Evolutionary conservation across 495 filamentous ascomycete genomes (phyloP), one percentile per base, ranked within the genome.

Genomic region (Aspergillus sclerotioniger): DNA sequence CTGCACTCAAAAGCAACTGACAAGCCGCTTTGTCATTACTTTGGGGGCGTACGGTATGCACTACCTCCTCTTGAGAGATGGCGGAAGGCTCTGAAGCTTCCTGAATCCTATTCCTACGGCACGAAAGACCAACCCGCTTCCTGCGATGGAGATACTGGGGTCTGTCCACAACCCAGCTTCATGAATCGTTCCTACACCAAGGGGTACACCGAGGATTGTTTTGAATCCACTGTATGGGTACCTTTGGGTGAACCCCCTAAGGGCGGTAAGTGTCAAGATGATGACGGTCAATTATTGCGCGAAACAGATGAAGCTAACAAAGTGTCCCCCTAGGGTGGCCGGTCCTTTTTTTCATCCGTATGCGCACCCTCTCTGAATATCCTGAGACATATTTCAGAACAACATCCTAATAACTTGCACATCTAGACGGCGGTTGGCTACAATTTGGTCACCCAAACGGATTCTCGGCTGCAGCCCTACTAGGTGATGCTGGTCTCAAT

Each of bases 361-460:
- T 51, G 74, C 71, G 9, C 9, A 37, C 17, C 17, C 29, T 13
- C 10, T 8, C 46, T 20, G 6, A 8, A 20, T 9, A 29, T 32
- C 4, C 8, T 35, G 13, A 10, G 16, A 13, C 6, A 12, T 3
- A 52, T 53, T 16, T 21, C 3, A 17, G 31, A 21, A 4, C 29
- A 41, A 20, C 45, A 53, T 45, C n/a, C 53, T 54, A 25, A 62
- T 51, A 13, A n/a, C 1, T 41, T 13, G 8, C 25, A n/a, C 8
- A 9, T 15, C 8, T 37, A 78, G 76, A 86, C 62, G 83, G 83
- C 32, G 83, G 83, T 6, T 86, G 80, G 69, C 73, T 86, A 7
- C 83, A 86, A 66, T 78, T 79, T 31, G 83, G 83, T 16, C 67
- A 64, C 2, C 72, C 83, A 0, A 84, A 84, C 57, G 53, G 55